phyloP scores from a whole-genome alignment of 1,284 basidiomycete genomes.

The Ustilago lituana region DNA sequence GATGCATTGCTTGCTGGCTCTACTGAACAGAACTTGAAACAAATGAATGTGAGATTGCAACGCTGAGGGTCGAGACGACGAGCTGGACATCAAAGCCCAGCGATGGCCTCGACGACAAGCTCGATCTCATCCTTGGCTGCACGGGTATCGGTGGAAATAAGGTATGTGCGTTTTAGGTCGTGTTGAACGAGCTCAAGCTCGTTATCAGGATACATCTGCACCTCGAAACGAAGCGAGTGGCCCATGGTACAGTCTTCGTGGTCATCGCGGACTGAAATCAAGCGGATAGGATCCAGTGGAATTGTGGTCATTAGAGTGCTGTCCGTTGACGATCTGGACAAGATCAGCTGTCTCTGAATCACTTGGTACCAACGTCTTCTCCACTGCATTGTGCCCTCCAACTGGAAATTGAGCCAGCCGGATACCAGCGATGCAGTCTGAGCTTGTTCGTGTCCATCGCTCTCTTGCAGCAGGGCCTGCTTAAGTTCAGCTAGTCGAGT shows the following conservation, averaged over 20 bases:
- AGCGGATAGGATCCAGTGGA: not conserved
- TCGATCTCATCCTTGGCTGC: slow-evolving; percentile 13
- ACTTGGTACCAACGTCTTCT: slow-evolving; percentile 24
- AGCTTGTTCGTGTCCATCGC: not conserved
- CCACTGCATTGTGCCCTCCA: slow-evolving; percentile 11
- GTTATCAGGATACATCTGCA: not conserved
- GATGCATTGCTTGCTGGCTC: too few species aligned
- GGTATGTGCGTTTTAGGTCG: not conserved
- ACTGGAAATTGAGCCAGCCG: slow-evolving; percentile 27
- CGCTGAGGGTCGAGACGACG: too few species aligned
- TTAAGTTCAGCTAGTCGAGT: not conserved
- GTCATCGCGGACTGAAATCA: slow-evolving; percentile 3
- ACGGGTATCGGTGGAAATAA: slow-evolving; percentile 10
- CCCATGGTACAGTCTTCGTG: slow-evolving; percentile 17
- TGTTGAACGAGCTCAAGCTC: not conserved
- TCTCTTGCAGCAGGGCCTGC: not conserved
- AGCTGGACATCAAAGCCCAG: not conserved
- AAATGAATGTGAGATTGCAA: too few species aligned
- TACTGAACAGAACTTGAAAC: too few species aligned
- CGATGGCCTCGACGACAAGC: slow-evolving; percentile 22
- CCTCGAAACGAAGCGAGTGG: slow-evolving; percentile 6
- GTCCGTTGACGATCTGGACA: slow-evolving; percentile 14
- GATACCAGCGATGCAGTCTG: not conserved
- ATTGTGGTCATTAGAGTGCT: not conserved
- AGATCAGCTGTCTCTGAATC: not conserved